Evolutionary conservation across 768 basidiomycete genomes (phyloP).

Genomic region (Tulasnella sp.): DNA sequence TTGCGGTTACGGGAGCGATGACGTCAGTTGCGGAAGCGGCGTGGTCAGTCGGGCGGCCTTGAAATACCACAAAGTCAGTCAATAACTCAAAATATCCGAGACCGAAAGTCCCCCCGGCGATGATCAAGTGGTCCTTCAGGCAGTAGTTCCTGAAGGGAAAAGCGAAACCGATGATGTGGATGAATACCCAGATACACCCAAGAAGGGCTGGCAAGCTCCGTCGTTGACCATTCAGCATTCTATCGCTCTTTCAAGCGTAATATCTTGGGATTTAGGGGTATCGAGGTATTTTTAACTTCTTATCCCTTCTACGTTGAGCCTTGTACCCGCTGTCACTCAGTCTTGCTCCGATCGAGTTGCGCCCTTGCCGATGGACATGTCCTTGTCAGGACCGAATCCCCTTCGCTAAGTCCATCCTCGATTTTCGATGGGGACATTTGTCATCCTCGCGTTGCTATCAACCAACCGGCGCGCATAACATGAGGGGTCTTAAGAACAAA

Average conservation of each 20-base stretch:
- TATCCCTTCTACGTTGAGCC: conserved; percentile 49
- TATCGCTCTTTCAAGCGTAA: conserved; percentile 7
- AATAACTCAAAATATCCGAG: conserved; percentile 59
- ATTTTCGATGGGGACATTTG: neutral
- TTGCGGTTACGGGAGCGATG: conserved; percentile 78
- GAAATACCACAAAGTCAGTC: neutral
- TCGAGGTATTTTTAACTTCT: neutral
- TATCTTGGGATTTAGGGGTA: neutral
- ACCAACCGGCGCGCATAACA: neutral
- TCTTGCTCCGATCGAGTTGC: conserved; percentile 67
- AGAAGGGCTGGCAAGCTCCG: conserved; percentile 26
- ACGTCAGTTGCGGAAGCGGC: conserved; percentile 42
- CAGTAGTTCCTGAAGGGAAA: conserved; percentile 74
- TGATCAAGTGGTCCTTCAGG: conserved; percentile 64
- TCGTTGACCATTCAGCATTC: conserved; percentile 23
- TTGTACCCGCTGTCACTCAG: conserved; percentile 75
- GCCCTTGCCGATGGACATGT: neutral
- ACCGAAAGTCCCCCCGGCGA: conserved; percentile 65
- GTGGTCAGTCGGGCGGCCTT: neutral
- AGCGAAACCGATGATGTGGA: conserved; percentile 67
- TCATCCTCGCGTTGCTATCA: conserved; percentile 1
- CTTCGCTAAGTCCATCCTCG: neutral
- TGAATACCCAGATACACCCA: conserved; percentile 57
- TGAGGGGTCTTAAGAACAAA: neutral
- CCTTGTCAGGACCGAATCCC: neutral